Evolutionary conservation across 192 early-diverging fungal genomes (phyloP).

Genomic region (Funneliformis mosseae): DNA sequence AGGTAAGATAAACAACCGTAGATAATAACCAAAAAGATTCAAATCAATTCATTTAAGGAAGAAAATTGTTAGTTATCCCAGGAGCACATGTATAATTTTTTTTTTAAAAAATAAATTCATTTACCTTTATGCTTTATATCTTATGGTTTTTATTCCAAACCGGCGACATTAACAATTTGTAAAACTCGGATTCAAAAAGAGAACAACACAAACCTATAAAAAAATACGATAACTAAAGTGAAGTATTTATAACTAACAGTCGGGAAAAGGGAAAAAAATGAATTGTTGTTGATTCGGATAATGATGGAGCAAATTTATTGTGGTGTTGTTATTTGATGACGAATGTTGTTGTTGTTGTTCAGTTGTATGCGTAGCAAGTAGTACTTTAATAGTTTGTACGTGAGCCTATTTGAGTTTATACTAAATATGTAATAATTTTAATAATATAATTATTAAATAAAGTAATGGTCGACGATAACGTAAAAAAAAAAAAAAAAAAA

Average conservation of each 20-base stretch:
- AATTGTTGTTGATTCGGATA: not conserved
- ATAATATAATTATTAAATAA: conserved; percentile 1
- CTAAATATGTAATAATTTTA: not conserved
- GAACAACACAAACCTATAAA: not conserved
- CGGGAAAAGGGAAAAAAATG: not conserved
- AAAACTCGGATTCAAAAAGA: not conserved
- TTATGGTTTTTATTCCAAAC: not conserved
- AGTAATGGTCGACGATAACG: not conserved
- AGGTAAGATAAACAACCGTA: not conserved
- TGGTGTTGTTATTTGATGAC: not conserved
- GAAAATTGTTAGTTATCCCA: not conserved
- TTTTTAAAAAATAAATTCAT: not conserved
- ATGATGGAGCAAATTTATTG: not conserved
- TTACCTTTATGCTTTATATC: not conserved
- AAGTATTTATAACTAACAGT: not conserved
- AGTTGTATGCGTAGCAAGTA: not conserved
- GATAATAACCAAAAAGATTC: not conserved
- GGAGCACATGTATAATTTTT: not conserved
- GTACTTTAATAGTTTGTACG: not conserved
- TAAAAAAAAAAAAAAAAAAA: not conserved
- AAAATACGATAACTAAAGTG: not conserved
- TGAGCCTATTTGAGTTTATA: not conserved
- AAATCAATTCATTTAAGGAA: not conserved
- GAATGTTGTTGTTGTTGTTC: not conserved
- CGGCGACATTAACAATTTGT: not conserved